Evolutionary conservation across 1,284 basidiomycete species (phyloP).

Genomic region (Puccinia horiana): DNA sequence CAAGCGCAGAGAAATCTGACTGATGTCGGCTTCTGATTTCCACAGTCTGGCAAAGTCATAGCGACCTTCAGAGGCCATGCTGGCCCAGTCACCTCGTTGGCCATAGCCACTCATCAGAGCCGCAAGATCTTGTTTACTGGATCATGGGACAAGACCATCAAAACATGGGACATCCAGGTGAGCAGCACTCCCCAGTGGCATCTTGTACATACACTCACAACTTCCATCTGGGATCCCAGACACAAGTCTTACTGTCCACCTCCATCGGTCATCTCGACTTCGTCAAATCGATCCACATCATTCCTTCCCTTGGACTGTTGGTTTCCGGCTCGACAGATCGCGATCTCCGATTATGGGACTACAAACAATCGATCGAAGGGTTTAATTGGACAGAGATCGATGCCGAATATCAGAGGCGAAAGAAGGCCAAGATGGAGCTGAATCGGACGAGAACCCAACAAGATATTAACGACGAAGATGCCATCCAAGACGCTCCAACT

Average conservation of each 20-base stretch:
- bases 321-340: conserved; percentile 40
- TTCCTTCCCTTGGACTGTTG: conserved; percentile 18
- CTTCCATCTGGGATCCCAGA: conserved; percentile 4
- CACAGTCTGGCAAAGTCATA: conserved; percentile 73
- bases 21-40: conserved; percentile 21
- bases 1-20: too few relatives aligned
- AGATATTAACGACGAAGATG: background rate
- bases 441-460: background rate
- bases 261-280: conserved; percentile 37
- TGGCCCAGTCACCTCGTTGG: conserved; percentile 79
- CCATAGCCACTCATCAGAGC: conserved; percentile 65
- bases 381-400: conserved; percentile 32
- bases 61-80: conserved; percentile 77
- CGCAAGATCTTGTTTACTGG: conserved; percentile 75
- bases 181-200: too few relatives aligned
- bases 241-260: conserved; percentile 45
- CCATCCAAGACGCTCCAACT: background rate
- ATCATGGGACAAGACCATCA: conserved; percentile 83
- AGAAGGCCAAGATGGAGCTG: background rate
- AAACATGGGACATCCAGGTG: conserved; percentile 71
- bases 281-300: conserved; percentile 41
- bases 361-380: conserved; percentile 1
- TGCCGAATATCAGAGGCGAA: background rate
- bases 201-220: conserved; percentile 48
- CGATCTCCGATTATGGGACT: conserved; percentile 39